These are phyloP conservation scores for Epichloe uncinata DNA, from an alignment of 2,329 filamentous ascomycete species.

Conservation along the genomic window DNA sequence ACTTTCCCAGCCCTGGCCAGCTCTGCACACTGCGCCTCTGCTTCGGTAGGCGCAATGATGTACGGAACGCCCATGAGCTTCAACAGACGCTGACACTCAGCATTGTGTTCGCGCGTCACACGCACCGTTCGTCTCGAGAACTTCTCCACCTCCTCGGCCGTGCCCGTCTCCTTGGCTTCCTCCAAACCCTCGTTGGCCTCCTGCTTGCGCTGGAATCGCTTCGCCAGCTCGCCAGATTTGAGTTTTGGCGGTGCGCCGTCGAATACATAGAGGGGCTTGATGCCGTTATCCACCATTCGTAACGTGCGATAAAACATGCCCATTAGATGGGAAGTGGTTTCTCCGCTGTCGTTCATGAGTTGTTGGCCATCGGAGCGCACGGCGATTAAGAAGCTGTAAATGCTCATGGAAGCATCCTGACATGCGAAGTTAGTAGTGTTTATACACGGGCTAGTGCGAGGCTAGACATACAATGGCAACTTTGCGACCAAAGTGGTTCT, in stretches of 20 bases:
- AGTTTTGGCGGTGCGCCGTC: constrained; percentile 94
- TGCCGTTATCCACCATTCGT: constrained; percentile 95
- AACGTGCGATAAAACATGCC: constrained; percentile 99
- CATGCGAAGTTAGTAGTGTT: not conserved
- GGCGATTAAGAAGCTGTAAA: constrained; percentile 97
- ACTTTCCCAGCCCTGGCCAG: constrained; percentile 87
- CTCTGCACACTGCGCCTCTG: constrained; percentile 89
- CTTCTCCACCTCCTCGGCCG: constrained; percentile 94
- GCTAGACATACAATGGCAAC: constrained; percentile 72
- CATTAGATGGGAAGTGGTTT: constrained; percentile 97
- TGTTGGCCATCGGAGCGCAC: constrained; percentile 95
- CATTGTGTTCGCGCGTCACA: constrained; percentile 94
- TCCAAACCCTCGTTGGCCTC: constrained; percentile 83
- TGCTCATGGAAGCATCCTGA: constrained; percentile 69
- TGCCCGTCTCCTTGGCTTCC: constrained; percentile 94
- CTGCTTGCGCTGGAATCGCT: constrained; percentile 88
- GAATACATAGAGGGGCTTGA: constrained; percentile 97
- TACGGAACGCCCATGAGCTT: constrained; percentile 95
- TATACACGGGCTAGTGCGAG: not conserved
- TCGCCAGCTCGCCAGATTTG: constrained; percentile 92
- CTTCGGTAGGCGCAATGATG: constrained; percentile 90
- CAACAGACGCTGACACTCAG: constrained; percentile 79
- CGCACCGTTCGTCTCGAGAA: constrained; percentile 87
- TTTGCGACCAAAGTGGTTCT: constrained; percentile 96
- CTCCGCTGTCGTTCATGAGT: constrained; percentile 85